Conservation (phyloP, 441 rosid genomes). For the Aquilaria agallochum region DNA sequence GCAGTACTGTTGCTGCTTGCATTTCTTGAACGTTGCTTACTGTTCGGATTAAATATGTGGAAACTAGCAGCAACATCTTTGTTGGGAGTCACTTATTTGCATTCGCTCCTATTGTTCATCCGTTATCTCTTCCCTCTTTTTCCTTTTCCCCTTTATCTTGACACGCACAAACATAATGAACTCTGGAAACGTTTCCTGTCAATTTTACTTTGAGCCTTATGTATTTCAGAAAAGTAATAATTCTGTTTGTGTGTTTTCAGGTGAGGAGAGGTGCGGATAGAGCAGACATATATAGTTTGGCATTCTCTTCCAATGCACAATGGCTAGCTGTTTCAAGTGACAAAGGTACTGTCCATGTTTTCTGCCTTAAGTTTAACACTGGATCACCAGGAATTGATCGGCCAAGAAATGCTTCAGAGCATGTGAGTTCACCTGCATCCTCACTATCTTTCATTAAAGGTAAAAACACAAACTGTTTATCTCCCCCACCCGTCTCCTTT, state of each 20-base stretch:
- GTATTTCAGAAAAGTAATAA: not conserved
- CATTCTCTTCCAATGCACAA: constrained; percentile 58
- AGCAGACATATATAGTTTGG: constrained; percentile 77
- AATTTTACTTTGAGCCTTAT: not conserved
- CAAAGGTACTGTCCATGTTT: constrained; percentile 82
- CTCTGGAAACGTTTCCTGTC: not conserved
- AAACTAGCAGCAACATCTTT: not conserved
- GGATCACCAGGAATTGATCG: constrained; percentile 29
- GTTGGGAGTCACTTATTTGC: not conserved
- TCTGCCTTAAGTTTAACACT: constrained; percentile 54
- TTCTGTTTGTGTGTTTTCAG: constrained; percentile 24
- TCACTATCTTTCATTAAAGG: constrained; percentile 74
- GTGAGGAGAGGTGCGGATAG: constrained; percentile 83
- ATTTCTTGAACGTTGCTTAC: too few species aligned
- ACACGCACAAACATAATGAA: not conserved
- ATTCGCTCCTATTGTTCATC: too few species aligned
- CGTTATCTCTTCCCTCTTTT: too few species aligned
- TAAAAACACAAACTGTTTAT: constrained; percentile 8
- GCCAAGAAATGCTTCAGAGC: constrained; percentile 30
- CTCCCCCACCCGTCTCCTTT: not conserved
- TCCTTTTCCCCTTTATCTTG: too few species aligned
- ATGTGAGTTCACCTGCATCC: constrained; percentile 37
- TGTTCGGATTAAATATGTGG: too few species aligned
- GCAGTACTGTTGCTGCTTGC: too few species aligned
- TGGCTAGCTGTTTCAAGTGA: constrained; percentile 83